These are phyloP conservation scores for Rhododendron ferrugineum DNA, from an alignment of 148 eudicot genomes.

Conservation along the genomic window DNA sequence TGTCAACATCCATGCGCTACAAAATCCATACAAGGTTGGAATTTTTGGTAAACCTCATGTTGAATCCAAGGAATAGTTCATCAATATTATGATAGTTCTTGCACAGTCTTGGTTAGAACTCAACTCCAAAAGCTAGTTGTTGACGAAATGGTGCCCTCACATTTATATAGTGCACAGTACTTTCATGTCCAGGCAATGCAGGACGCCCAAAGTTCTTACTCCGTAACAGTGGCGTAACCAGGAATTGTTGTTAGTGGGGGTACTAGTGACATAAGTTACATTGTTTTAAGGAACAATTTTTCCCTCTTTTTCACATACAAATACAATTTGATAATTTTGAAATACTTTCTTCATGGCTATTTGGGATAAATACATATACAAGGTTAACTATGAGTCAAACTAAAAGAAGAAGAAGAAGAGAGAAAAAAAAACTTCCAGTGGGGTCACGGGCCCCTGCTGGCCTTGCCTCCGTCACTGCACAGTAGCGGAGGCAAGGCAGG, in stretches of 20 bases:
- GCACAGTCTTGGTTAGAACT: not conserved
- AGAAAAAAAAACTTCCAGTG: not conserved
- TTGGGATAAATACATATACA: not conserved
- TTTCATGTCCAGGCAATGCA: not conserved
- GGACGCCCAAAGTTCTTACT: not conserved
- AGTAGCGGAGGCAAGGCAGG: not conserved
- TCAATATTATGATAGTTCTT: not conserved
- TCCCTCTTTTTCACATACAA: not conserved
- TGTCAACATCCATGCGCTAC: not conserved
- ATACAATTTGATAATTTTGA: not conserved
- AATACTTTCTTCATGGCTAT: not conserved
- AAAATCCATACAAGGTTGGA: not conserved
- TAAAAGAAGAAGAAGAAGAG: not conserved
- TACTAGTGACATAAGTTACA: not conserved
- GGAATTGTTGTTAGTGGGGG: not conserved
- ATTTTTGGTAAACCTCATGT: not conserved
- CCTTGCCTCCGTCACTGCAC: too few species aligned
- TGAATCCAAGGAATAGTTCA: not conserved
- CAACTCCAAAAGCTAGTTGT: not conserved
- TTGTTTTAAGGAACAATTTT: not conserved
- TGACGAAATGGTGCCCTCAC: not conserved
- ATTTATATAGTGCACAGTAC: not conserved
- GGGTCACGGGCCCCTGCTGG: not conserved
- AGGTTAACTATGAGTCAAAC: not conserved
- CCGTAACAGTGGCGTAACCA: not conserved